phyloP scores from a whole-genome alignment of 2,329 filamentous ascomycete genomes.

The Emmonsiellopsis sp. region DNA sequence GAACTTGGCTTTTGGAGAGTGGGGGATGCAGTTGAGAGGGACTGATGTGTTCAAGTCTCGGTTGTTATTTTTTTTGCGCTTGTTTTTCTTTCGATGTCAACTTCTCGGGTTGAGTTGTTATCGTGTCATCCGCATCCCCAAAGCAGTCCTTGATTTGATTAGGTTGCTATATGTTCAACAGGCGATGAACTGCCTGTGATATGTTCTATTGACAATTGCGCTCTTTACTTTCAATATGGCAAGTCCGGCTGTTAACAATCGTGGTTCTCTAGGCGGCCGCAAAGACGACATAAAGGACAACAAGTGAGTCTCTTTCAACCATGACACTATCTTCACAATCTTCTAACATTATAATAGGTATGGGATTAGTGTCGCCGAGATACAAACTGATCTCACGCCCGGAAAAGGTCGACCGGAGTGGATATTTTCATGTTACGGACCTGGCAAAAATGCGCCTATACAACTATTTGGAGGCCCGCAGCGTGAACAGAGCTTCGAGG shows the following conservation, averaged over 20 bases:
- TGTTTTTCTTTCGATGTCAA: neutral
- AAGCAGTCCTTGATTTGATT: neutral
- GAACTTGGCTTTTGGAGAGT: neutral
- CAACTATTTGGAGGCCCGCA: slow-evolving; percentile 74
- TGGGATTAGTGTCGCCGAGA: slow-evolving; percentile 48
- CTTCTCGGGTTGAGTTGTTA: neutral
- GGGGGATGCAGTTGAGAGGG: neutral
- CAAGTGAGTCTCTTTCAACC: neutral
- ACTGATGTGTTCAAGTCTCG: neutral
- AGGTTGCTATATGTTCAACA: neutral
- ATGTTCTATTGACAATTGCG: neutral
- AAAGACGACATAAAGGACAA: slow-evolving; percentile 7
- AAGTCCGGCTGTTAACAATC: slow-evolving; percentile 7
- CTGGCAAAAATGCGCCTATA: slow-evolving; percentile 64
- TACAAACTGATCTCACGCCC: slow-evolving; percentile 56
- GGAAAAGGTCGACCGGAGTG: slow-evolving; percentile 64
- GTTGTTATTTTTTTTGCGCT: neutral
- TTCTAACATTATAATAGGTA: slow-evolving; percentile 32
- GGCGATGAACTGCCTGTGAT: neutral
- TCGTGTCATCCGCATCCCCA: neutral
- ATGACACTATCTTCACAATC: slow-evolving; percentile 4
- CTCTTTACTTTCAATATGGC: neutral
- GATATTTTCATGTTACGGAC: slow-evolving; percentile 80
- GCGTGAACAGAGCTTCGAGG: slow-evolving; percentile 81
- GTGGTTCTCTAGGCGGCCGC: slow-evolving; percentile 13